Conservation (phyloP, 1,139 yeast species). For the Yamadazyma dendronema region DNA sequence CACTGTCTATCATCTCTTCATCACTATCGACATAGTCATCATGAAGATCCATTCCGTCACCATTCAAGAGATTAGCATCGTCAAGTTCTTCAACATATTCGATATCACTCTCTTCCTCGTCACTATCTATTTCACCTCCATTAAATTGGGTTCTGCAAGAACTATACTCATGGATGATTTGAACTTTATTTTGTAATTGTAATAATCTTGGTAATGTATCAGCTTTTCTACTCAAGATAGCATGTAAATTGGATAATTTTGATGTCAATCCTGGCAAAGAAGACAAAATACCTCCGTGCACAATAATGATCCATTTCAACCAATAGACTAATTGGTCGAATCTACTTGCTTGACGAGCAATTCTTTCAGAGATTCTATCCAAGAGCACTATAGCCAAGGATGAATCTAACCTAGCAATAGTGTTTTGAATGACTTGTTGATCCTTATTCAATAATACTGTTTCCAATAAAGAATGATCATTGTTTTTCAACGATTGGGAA, state of each 20-base stretch:
- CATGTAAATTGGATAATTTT: slow-evolving; percentile 72
- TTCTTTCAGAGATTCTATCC: slow-evolving; percentile 81
- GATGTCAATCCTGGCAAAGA: slow-evolving; percentile 67
- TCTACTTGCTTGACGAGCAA: slow-evolving; percentile 61
- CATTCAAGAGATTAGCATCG: slow-evolving; percentile 31
- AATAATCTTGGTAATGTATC: slow-evolving; percentile 73
- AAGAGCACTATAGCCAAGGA: slow-evolving; percentile 69
- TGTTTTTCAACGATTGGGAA: slow-evolving; percentile 69
- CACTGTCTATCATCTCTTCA: slow-evolving; percentile 18
- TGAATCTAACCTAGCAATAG: slow-evolving; percentile 70
- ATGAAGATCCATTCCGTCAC: slow-evolving; percentile 20
- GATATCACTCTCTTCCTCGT: slow-evolving; percentile 30
- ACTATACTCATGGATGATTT: slow-evolving; percentile 67
- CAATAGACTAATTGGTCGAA: slow-evolving; percentile 79
- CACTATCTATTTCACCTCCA: slow-evolving; percentile 24
- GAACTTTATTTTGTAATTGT: slow-evolving; percentile 80
- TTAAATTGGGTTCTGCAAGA: slow-evolving; percentile 56
- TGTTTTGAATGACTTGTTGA: slow-evolving; percentile 67
- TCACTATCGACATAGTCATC: slow-evolving; percentile 20
- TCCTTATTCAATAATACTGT: slow-evolving; percentile 78
- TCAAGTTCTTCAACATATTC: slow-evolving; percentile 44
- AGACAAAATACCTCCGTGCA: slow-evolving; percentile 80
- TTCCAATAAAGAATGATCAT: slow-evolving; percentile 72
- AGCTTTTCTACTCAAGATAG: slow-evolving; percentile 73
- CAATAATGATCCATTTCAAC: slow-evolving; percentile 90